Evolutionary conservation across 306 rosid genomes (phyloP).

Genomic region (Malus orientalis): DNA sequence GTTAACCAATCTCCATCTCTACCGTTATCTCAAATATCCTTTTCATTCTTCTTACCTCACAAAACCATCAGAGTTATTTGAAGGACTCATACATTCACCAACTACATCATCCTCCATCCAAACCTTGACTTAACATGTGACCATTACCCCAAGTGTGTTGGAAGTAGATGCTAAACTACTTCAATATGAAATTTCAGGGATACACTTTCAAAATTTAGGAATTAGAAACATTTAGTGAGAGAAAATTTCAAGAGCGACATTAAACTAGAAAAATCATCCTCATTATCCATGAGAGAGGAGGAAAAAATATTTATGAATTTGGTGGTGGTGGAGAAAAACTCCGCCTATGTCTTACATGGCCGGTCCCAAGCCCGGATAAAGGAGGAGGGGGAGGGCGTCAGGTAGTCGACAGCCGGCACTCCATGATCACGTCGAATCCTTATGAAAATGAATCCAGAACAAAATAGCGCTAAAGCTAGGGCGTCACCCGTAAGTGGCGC

Average conservation of each 20-base stretch:
- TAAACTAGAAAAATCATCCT: neutral
- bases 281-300: neutral
- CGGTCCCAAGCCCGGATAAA: too few species aligned
- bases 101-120: neutral
- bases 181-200: neutral
- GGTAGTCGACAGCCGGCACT: too few species aligned
- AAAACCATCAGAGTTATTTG: neutral
- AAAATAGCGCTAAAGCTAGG: too few species aligned
- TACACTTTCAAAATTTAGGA: neutral
- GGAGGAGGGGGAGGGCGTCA: too few species aligned
- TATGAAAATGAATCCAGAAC: too few species aligned
- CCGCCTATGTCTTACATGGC: too few species aligned
- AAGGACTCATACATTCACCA: neutral
- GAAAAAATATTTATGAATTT: neutral
- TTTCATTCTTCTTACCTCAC: neutral
- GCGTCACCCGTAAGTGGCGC: too few species aligned
- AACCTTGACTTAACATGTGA: neutral
- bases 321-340: neutral
- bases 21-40: neutral
- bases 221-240: neutral
- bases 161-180: neutral
- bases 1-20: neutral
- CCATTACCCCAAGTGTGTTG: neutral
- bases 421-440: too few species aligned
- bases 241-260: neutral